Evolutionary conservation across 2,329 filamentous ascomycete species (phyloP), one percentile per base, ranked within the genome.

Genomic region (Sporothrix brunneoviolacea): DNA sequence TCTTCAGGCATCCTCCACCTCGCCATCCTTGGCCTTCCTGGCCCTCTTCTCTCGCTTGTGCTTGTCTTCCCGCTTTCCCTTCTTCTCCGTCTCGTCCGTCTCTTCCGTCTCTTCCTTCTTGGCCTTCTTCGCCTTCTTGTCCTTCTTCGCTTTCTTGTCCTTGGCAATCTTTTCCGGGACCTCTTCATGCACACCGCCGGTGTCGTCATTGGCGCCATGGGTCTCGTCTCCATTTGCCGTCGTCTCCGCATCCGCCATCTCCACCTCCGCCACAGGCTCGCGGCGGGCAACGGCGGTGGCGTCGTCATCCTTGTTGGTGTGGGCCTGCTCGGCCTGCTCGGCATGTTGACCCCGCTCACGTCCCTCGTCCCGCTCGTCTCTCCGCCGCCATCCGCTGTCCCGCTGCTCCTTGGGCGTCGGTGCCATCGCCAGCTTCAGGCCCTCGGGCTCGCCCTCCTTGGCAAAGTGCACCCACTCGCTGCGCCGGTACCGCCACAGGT

Each of bases 391-490:
- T n/a, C 33, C 33, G 9, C 43, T 10, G 15, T 18, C 30, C 37
- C 37, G 43, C 13, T 45, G 35, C 18, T 48, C 21, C 53, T 52
- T 58, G 16, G 49, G 51, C 57, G 55, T 57, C 12, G 65, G 64
- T 51, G 71, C 68, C 37, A 68, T 70, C 9, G 71, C 60, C 8
- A 57, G 45, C 51, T 60, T 53, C 21, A 59, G 58, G n/a, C 61
- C 63, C 44, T 66, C 64, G 0, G 62, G 61, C 55, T 71, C 69
- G 13, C 72, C 67, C 56, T 78, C 76, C 64, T 76, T 80, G 53
- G 73, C 73, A 75, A 77, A 80, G 3, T 66, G 60, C 54, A 78
- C 74, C 79, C 79, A 82, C 43, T 80, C 77, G 15, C 67, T 62
- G 43, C 71, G 64, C 37, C 73, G 66, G 42, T 72, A 73, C 59